Evolutionary conservation across 2,329 filamentous ascomycete genomes (phyloP).

Genomic region (Hymenoscyphus albidus): DNA sequence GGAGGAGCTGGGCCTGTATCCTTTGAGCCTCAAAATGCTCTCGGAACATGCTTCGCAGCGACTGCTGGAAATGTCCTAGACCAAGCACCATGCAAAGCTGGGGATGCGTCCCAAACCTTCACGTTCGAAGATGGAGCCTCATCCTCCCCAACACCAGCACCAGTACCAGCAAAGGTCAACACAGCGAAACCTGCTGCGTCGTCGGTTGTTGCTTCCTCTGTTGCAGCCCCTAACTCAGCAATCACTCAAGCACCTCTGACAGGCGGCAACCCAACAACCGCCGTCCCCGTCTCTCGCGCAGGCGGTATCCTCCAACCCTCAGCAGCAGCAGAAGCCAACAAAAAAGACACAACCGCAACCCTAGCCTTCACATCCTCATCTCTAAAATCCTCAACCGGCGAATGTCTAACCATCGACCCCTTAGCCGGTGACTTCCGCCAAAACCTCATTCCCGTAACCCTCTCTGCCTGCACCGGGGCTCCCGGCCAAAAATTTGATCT

Average conservation of each 20-base stretch:
- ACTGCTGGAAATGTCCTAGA: conserved; percentile 42
- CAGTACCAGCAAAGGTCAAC: conserved; percentile 5
- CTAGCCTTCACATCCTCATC: conserved; percentile 39
- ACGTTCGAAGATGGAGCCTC: conserved; percentile 23
- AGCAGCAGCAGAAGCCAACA: conserved; percentile 46
- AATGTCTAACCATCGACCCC: conserved; percentile 43
- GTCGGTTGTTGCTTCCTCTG: conserved; percentile 1
- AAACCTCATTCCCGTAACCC: conserved; percentile 42
- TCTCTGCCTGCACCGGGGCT: conserved; percentile 39
- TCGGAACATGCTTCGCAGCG: conserved; percentile 45
- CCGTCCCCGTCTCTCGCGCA: conserved; percentile 48
- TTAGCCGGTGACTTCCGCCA: conserved; percentile 45
- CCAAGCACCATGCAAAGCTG: conserved; percentile 41
- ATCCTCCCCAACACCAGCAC: conserved; percentile 7
- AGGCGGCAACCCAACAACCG: conserved; percentile 37
- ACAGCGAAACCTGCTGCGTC: conserved; percentile 11
- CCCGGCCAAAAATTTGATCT: conserved; percentile 42
- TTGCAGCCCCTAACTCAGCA: conserved; percentile 5
- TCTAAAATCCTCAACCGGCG: conserved; percentile 40
- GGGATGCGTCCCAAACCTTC: conserved; percentile 44
- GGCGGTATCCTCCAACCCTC: conserved; percentile 47
- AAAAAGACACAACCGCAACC: conserved; percentile 40
- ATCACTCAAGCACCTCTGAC: conserved; percentile 8
- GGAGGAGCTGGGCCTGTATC: conserved; percentile 41
- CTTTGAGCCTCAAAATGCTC: conserved; percentile 45